Evolutionary conservation across 2,329 filamentous ascomycete genomes (phyloP).

Genomic region (Cordyceps farinosa): DNA sequence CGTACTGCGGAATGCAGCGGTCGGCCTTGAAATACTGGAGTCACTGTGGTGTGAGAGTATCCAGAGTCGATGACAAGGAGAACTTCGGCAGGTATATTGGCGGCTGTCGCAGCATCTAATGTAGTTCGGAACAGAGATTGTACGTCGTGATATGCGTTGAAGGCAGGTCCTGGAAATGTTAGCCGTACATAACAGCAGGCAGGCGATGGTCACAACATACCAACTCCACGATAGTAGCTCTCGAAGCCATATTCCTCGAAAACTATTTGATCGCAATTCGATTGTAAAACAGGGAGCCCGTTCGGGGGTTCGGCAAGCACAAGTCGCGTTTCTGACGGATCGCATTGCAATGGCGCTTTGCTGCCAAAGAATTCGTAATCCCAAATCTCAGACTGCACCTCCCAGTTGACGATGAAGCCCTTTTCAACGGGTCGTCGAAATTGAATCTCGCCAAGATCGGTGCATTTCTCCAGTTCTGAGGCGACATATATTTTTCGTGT

Average conservation of each 20-base stretch:
- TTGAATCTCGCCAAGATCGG: constrained; percentile 82
- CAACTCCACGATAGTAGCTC: constrained; percentile 74
- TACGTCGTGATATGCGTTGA: constrained; percentile 81
- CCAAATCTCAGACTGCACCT: constrained; percentile 93
- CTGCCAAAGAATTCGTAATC: constrained; percentile 78
- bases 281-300: constrained; percentile 73
- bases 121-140: constrained; percentile 65
- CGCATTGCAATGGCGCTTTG: constrained; percentile 63
- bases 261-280: constrained; percentile 91
- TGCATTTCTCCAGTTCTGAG: constrained; percentile 72
- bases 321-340: constrained; percentile 77
- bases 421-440: constrained; percentile 91
- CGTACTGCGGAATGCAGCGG: constrained; percentile 79
- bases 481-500: constrained; percentile 76
- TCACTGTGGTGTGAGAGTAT: constrained; percentile 89
- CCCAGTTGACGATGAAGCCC: constrained; percentile 95
- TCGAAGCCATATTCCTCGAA: constrained; percentile 97
- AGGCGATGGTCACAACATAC: constrained; percentile 34
- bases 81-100: constrained; percentile 64
- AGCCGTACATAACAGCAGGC: background rate
- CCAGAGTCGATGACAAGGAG: constrained; percentile 87
- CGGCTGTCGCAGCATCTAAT: constrained; percentile 39
- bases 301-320: constrained; percentile 85
- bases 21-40: constrained; percentile 76
- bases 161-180: constrained; percentile 54